Conservation (phyloP, 805 yeast species). For the Priceomyces melissophilus region DNA sequence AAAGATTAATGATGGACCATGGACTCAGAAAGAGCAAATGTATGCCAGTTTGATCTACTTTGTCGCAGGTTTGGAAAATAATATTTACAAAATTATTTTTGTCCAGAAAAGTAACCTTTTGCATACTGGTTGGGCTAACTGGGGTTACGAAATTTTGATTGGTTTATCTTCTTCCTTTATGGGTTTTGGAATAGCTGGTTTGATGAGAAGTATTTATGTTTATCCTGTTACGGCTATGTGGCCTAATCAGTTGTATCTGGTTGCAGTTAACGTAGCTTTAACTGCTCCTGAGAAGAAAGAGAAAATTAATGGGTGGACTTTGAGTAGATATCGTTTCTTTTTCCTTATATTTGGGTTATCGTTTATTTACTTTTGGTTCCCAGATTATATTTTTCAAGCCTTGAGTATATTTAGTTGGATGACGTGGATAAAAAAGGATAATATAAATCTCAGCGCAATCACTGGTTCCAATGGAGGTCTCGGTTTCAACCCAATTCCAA, state of each 20-base stretch:
- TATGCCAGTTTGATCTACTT: conserved; percentile 28
- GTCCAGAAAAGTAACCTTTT: conserved; percentile 17
- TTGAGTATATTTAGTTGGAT: conserved; percentile 28
- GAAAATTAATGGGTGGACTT: conserved; percentile 60
- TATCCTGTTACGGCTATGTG: conserved; percentile 64
- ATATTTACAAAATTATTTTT: conserved; percentile 49
- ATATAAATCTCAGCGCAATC: conserved; percentile 20
- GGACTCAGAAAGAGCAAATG: conserved; percentile 63
- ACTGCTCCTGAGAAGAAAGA: conserved; percentile 50
- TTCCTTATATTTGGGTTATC: conserved; percentile 29
- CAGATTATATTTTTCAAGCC: conserved; percentile 23
- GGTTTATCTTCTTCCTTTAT: conserved; percentile 52
- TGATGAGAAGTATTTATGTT: conserved; percentile 58
- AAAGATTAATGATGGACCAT: conserved; percentile 55
- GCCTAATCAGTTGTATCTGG: conserved; percentile 63
- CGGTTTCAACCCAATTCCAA: conserved; percentile 28
- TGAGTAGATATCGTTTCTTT: conserved; percentile 51
- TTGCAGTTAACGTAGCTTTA: conserved; percentile 42
- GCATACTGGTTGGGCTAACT: conserved; percentile 5
- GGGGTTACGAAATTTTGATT: conserved; percentile 8
- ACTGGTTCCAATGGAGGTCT: conserved; percentile 25
- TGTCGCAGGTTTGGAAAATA: conserved; percentile 54
- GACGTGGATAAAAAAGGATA: conserved; percentile 27
- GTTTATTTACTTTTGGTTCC: conserved; percentile 28
- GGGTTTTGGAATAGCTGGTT: conserved; percentile 68